Percentiles rank a stretch among this genome's conserved stretches.
Evolutionary conservation across 2,329 filamentous ascomycete genomes (phyloP).

Genomic region (Fusarium sp.): DNA sequence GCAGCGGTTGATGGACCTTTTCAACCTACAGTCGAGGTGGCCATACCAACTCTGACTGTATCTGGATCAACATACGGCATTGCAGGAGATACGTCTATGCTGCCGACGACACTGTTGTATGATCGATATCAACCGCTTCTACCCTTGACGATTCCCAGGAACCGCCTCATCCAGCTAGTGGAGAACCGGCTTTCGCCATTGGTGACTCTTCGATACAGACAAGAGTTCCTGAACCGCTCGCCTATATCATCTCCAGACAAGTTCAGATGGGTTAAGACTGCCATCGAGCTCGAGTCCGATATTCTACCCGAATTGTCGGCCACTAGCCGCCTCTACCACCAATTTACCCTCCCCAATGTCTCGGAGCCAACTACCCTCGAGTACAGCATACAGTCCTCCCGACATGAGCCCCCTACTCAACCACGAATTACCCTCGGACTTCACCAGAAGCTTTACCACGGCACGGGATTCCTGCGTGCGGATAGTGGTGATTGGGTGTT

Average conservation of each 20-base stretch:
- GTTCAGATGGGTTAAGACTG: slow-evolving; percentile 41
- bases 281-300: slow-evolving; percentile 45
- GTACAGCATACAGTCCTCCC: slow-evolving; percentile 46
- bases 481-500: slow-evolving; percentile 58
- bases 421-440: slow-evolving; percentile 50
- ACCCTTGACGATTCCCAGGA: slow-evolving; percentile 51
- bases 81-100: slow-evolving; percentile 40
- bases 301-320: slow-evolving; percentile 53
- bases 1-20: slow-evolving; percentile 11
- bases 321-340: slow-evolving; percentile 52
- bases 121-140: slow-evolving; percentile 56
- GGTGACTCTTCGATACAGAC: slow-evolving; percentile 53
- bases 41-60: slow-evolving; percentile 52
- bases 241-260: slow-evolving; percentile 21
- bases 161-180: slow-evolving; percentile 52
- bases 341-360: slow-evolving; percentile 44
- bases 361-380: slow-evolving; percentile 53
- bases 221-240: slow-evolving; percentile 51
- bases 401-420: slow-evolving; percentile 26
- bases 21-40: slow-evolving; percentile 33
- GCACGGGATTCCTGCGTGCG: slow-evolving; percentile 52
- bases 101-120: slow-evolving; percentile 48
- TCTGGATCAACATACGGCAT: slow-evolving; percentile 57
- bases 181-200: slow-evolving; percentile 54
- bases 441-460: slow-evolving; percentile 49